Evolutionary conservation across 768 basidiomycete genomes (phyloP).

Genomic region (Boletellus ananas): DNA sequence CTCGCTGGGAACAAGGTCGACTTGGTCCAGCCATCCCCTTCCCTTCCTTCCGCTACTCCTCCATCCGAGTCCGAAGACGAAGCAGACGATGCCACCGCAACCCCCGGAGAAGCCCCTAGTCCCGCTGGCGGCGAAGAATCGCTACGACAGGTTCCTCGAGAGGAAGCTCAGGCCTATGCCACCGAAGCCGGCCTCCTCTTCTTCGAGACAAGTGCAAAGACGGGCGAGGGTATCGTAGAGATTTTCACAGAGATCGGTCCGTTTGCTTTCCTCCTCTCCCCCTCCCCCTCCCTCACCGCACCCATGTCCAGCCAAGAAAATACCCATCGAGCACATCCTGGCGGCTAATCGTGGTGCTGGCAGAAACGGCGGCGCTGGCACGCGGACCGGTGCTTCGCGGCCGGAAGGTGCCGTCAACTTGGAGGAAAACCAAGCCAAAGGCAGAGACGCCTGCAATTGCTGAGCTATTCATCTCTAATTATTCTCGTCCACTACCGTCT

Average conservation of each 20-base stretch:
- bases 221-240: conserved; percentile 91
- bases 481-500: conserved; percentile 15
- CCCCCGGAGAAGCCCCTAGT: conserved; percentile 67
- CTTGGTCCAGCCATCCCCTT: conserved; percentile 67
- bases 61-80: conserved; percentile 80
- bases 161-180: conserved; percentile 96
- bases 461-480: conserved; percentile 36
- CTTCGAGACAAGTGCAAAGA: conserved; percentile 98
- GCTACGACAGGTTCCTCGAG: conserved; percentile 84
- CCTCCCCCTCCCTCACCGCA: neutral
- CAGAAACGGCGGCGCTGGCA: conserved; percentile 54
- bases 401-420: conserved; percentile 63
- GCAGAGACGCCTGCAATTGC: conserved; percentile 80
- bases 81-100: conserved; percentile 88
- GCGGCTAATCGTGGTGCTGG: conserved; percentile 72
- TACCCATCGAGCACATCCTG: conserved; percentile 91
- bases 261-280: conserved; percentile 18
- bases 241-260: conserved; percentile 97
- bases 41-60: conserved; percentile 45
- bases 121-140: conserved; percentile 58
- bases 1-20: conserved; percentile 98
- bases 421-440: conserved; percentile 60
- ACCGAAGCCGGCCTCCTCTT: conserved; percentile 92
- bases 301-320: conserved; percentile 61
- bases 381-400: conserved; percentile 47